Percentiles rank a stretch among this genome's conserved stretches.
These are phyloP conservation scores for Osmozyma mogii DNA, from an alignment of 805 yeast species.

Conservation along the genomic window DNA sequence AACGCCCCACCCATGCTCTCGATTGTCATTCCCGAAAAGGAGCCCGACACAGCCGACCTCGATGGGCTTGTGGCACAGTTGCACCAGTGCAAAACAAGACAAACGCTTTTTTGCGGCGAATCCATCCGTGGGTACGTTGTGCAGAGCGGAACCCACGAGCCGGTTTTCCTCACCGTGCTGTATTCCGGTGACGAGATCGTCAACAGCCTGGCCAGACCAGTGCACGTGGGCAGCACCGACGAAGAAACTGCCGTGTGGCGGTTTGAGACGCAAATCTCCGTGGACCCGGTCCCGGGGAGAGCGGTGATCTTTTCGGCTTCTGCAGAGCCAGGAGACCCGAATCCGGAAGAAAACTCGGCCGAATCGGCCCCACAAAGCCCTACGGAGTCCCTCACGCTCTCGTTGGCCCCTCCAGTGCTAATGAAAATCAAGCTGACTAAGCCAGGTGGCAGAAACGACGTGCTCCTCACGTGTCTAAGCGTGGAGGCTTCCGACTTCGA, in stretches of 20 bases:
- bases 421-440: constrained; percentile 39
- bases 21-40: constrained; percentile 8
- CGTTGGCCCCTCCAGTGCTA: constrained; percentile 33
- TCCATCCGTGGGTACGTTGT: too few species aligned
- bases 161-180: neutral
- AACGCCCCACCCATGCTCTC: constrained; percentile 4
- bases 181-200: neutral
- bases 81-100: too few species aligned
- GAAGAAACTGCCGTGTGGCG: neutral
- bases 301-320: neutral
- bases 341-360: neutral
- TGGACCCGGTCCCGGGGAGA: too few species aligned
- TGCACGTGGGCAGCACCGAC: neutral
- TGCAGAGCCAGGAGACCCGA: neutral
- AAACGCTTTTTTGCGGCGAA: too few species aligned
- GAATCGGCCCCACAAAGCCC: neutral
- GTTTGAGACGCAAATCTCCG: neutral
- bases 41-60: neutral
- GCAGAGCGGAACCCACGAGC: too few species aligned
- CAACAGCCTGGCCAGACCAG: neutral
- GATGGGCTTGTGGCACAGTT: too few species aligned
- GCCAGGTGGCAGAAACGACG: constrained; percentile 39
- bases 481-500: constrained; percentile 35
- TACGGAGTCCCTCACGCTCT: constrained; percentile 8
- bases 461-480: constrained; percentile 40